These are phyloP conservation scores for Monotropa hypopitys DNA, from an alignment of 179 eudicot species.

Conservation along the genomic window DNA sequence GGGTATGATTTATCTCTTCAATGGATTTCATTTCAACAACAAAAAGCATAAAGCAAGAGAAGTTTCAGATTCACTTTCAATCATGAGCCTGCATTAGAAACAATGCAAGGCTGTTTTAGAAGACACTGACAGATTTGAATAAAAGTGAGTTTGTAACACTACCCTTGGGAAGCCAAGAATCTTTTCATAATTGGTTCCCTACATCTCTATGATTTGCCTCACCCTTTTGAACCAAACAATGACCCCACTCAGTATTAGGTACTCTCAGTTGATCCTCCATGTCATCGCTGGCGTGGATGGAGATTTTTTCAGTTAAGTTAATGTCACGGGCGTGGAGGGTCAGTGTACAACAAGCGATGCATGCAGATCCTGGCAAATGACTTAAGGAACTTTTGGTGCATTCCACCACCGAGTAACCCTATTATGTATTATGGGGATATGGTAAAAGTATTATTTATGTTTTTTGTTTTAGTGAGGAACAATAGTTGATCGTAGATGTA, in stretches of 20 bases:
- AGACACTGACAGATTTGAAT: conserved; percentile 66
- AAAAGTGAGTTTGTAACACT: conserved; percentile 42
- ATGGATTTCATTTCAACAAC: conserved; percentile 30
- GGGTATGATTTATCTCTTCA: conserved; percentile 28
- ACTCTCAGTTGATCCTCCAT: conserved; percentile 7
- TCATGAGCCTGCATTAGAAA: conserved; percentile 47
- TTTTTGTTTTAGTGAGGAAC: too few species aligned
- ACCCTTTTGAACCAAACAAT: conserved; percentile 30
- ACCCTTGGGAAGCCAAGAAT: conserved; percentile 77
- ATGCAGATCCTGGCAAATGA: too few species aligned
- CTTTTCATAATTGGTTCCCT: conserved; percentile 40
- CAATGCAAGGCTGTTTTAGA: conserved; percentile 74
- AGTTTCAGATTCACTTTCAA: conserved; percentile 67
- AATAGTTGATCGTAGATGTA: not conserved
- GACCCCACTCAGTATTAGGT: conserved; percentile 8
- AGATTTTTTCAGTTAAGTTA: not conserved
- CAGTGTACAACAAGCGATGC: not conserved
- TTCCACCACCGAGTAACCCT: too few species aligned
- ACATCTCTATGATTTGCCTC: conserved; percentile 39
- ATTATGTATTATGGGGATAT: too few species aligned
- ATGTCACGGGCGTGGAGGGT: not conserved
- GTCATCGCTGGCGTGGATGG: not conserved
- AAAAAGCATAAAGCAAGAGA: conserved; percentile 50
- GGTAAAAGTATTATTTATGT: too few species aligned
- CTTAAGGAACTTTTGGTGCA: too few species aligned